Evolutionary conservation across 2,329 filamentous ascomycete species (phyloP).

Genomic region (Ophiostoma novo-ulmi): DNA sequence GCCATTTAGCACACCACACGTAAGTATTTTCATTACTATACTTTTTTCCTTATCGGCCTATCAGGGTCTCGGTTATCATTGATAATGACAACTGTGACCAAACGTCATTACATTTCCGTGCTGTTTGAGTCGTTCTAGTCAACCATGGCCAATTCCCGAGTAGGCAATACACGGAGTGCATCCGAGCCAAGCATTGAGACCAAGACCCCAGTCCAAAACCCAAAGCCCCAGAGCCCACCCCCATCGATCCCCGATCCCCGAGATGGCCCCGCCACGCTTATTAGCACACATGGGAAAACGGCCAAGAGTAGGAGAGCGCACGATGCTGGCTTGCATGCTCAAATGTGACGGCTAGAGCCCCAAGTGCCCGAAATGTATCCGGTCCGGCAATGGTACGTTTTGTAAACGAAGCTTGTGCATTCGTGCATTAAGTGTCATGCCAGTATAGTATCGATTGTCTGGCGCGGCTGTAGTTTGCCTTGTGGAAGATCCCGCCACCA

Average conservation of each 20-base stretch:
- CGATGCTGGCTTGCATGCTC: neutral
- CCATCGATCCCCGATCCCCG: neutral
- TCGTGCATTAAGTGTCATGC: neutral
- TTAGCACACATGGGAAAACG: slow-evolving; percentile 5
- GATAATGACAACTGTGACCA: neutral
- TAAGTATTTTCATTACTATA: neutral
- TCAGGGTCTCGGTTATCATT: neutral
- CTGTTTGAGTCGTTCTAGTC: neutral
- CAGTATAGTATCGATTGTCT: neutral
- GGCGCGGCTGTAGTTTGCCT: slow-evolving; percentile 17
- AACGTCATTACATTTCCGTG: neutral
- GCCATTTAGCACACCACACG: neutral
- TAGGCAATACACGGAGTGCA: neutral
- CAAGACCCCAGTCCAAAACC: neutral
- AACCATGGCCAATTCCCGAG: neutral
- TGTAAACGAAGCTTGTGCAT: neutral
- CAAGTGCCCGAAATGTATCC: slow-evolving; percentile 32
- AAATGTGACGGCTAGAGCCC: slow-evolving; percentile 30
- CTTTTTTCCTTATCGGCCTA: neutral
- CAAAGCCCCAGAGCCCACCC: neutral
- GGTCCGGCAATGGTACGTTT: slow-evolving; percentile 26
- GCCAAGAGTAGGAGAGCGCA: slow-evolving; percentile 5
- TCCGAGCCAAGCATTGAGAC: neutral
- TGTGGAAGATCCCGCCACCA: slow-evolving; percentile 37
- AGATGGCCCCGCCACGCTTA: slow-evolving; percentile 1